These are phyloP conservation scores for Juncus inflexus DNA, from an alignment of 176 grass and related monocot genomes.

Conservation along the genomic window DNA sequence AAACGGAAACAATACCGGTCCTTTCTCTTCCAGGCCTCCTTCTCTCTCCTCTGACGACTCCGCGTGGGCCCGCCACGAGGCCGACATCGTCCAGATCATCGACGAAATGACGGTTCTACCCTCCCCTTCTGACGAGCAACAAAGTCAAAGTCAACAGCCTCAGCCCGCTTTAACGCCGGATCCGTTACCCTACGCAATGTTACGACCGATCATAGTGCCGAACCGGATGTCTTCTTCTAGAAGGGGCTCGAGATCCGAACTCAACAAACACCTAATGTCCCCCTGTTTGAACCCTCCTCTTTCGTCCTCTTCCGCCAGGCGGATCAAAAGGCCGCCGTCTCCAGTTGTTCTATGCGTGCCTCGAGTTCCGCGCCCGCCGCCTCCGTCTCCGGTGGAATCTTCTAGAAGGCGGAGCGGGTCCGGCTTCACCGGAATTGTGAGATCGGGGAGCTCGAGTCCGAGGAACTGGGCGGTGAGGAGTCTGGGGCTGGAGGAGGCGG, in stretches of 20 bases:
- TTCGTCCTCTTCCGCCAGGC: slow-evolving; percentile 56
- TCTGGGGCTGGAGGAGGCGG: slow-evolving; percentile 70
- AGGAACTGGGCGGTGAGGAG: slow-evolving; percentile 85
- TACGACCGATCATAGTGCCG: slow-evolving; percentile 82
- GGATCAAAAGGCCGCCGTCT: slow-evolving; percentile 79
- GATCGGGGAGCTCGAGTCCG: slow-evolving; percentile 95
- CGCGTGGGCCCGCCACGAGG: slow-evolving; percentile 97
- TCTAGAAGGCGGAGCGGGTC: slow-evolving; percentile 46
- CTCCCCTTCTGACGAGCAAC: slow-evolving; percentile 44
- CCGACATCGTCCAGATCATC: slow-evolving; percentile 80
- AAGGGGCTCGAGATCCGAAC: slow-evolving; percentile 80
- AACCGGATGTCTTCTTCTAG: slow-evolving; percentile 41
- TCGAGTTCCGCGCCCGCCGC: slow-evolving; percentile 68
- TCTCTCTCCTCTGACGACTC: slow-evolving; percentile 96
- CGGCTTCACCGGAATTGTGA: slow-evolving; percentile 72
- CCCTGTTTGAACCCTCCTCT: slow-evolving; percentile 43
- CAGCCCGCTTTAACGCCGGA: slow-evolving; percentile 24
- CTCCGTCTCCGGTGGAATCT: slow-evolving; percentile 65
- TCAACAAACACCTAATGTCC: slow-evolving; percentile 75
- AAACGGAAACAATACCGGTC: slow-evolving; percentile 41
- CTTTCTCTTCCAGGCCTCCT: slow-evolving; percentile 60
- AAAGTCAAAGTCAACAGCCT: slow-evolving; percentile 17
- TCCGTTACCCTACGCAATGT: slow-evolving; percentile 79
- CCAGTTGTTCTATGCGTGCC: slow-evolving; percentile 93
- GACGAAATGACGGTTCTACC: slow-evolving; percentile 70